phyloP scores from a whole-genome alignment of 805 yeast species.

The Pichia cabralensis region DNA sequence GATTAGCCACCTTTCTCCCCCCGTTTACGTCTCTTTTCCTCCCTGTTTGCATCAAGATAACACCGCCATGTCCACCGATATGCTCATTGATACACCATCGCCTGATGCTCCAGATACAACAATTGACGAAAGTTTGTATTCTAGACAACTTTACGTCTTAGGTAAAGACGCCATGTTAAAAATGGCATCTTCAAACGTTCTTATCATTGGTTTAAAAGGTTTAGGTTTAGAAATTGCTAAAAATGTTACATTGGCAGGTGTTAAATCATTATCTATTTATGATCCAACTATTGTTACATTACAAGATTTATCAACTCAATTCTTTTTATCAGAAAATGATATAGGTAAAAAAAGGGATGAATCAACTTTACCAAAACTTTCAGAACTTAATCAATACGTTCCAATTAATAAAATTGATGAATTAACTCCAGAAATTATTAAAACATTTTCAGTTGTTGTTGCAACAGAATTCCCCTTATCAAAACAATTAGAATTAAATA shows the following conservation, averaged over 20 bases:
- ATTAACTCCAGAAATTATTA: conserved; percentile 43
- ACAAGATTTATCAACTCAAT: conserved; percentile 80
- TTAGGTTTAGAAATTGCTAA: conserved; percentile 94
- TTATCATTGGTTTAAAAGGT: conserved; percentile 84
- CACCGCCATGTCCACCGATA: conserved; percentile 26
- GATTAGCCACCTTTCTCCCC: not conserved
- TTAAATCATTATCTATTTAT: conserved; percentile 75
- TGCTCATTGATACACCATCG: conserved; percentile 34
- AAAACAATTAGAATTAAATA: conserved; percentile 66
- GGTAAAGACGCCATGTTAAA: conserved; percentile 98
- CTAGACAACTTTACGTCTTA: conserved; percentile 91
- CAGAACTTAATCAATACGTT: conserved; percentile 84
- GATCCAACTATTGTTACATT: conserved; percentile 66
- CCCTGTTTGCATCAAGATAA: no score
- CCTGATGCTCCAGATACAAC: conserved; percentile 19
- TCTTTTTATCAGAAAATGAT: conserved; percentile 63
- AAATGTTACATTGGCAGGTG: conserved; percentile 95
- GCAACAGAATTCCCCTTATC: conserved; percentile 68
- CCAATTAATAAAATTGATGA: conserved; percentile 63
- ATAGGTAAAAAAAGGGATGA: conserved; percentile 71
- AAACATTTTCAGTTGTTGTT: conserved; percentile 69
- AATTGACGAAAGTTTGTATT: conserved; percentile 90
- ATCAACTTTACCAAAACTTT: conserved; percentile 55
- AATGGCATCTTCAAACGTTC: conserved; percentile 90
- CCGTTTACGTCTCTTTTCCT: no score